Evolutionary conservation across 352 stramenopile species (phyloP), one percentile per base, ranked within the genome.

Genomic region (Blastocystis sp.): DNA sequence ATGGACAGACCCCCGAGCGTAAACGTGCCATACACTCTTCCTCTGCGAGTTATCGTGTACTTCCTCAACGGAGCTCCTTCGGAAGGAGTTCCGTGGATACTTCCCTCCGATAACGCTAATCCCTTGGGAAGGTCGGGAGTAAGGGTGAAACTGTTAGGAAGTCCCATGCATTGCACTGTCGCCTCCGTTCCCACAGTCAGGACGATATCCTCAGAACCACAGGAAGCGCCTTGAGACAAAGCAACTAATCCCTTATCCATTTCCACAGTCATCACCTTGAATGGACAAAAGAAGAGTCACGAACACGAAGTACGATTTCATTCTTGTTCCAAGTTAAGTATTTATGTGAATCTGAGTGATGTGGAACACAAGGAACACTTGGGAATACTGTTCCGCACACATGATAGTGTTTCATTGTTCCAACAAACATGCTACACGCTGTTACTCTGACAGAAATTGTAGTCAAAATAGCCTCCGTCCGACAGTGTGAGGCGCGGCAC

Each of bases 401-500:
- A 57, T 57, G 14, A 0, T 57, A 57, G 48, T 14, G 14, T 57
- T 57, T 34, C 6, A 17, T 57, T 57, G 6, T 57, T 7, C 14
- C 6, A 57, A 7, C 6, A 57, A 57, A 57, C 48, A 7, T 17
- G 6, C 6, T 57, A 57, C 14, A 57, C 48, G 14, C 48, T 57
- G 48, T 57, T 57, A 14, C 48, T 57, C 45, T 71, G 63, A 77
- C 45, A 88, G 48, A 88, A 88, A 43, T 88, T 65, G 43, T 88
- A 88, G 48, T 88, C 78, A 78, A 88, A 88, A 57, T 88, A 88
- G 45, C 78, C 78, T 88, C 78, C 81, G 24, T 99, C 95, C 89
- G 98, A 94, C 43, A 99, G 93, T 79, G 94, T 98, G 64, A 99
- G 90, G 89, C 96, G 94, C 34, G 97, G 96, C 59, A 98, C 93